Evolutionary conservation across 352 stramenopile genomes (phyloP), one percentile per base, ranked within the genome.

Genomic region (Phytophthora fragariae): DNA sequence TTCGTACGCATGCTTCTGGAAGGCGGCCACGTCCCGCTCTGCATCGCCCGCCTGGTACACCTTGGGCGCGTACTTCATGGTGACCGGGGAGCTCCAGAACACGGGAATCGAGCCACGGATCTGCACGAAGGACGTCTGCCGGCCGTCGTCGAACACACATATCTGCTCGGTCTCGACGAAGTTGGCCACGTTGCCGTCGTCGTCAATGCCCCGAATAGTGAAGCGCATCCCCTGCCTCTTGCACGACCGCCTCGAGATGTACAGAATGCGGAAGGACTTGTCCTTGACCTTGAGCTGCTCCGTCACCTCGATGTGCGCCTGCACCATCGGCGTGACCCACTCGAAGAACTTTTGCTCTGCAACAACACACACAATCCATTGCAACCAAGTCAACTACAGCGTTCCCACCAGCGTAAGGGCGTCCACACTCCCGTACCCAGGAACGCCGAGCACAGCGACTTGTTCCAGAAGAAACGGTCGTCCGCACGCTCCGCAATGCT

Each of bases 121-220:
- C 79, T 94, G 80, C 65, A 90, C 80, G 57, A 89, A 92, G 8
- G 90, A 92, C 27, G 75, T 88, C 53, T 88, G 76, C 55, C 65
- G 72, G 14, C 80, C 83, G 44, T 92, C 78, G 1, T 73, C 60
- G 49, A 95, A 86, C 27, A 98, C 62, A 62, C 89, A 89, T 56
- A 98, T 93, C 83, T 98, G 95, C 77, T 99, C 97, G 5, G 93
- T 98, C 79, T 99, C 97, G 15, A 97, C 96, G 79, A 98, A 98
- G 81, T 99, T 99, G 24, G 97, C 96, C 21, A 98, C 93, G 57
- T 96, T 89, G 37, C 95, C 96, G 9, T 90, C 82, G 52, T 81
- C 82, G 81, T 99, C 95, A n/a, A 97, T 88, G 47, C 97, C 97
- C 54, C 97, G 89, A 80, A 92, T 91, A 35, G 92, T 98, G 79